phyloP scores from a whole-genome alignment of 495 filamentous ascomycete species.

The Daldinia childiae region DNA sequence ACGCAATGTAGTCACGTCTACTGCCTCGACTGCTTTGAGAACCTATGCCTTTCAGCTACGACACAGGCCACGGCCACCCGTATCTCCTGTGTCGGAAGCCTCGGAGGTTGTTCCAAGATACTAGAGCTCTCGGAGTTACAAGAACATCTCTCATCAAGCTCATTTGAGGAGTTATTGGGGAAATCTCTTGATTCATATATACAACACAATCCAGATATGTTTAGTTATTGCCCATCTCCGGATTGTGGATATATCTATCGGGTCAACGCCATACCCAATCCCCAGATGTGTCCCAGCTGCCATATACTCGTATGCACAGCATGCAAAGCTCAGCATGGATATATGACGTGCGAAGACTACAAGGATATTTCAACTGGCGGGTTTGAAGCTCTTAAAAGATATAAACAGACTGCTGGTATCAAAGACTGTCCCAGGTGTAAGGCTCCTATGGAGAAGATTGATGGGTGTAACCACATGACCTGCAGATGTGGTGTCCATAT shows the following conservation, averaged over 20 bases:
- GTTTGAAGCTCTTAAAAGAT: conserved; percentile 33
- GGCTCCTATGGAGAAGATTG: conserved; percentile 54
- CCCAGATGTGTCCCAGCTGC: conserved; percentile 52
- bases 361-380: conserved; percentile 44
- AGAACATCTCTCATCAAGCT: conserved; percentile 44
- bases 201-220: conserved; percentile 43
- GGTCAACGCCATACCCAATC: conserved; percentile 7
- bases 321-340: conserved; percentile 51
- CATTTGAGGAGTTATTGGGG: conserved; percentile 54
- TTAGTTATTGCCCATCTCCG: conserved; percentile 54
- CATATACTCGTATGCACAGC: conserved; percentile 49
- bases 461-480: conserved; percentile 62
- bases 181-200: conserved; percentile 52
- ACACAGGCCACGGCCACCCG: conserved; percentile 20
- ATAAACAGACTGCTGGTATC: conserved; percentile 47
- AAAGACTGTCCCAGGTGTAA: conserved; percentile 55
- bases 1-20: conserved; percentile 57
- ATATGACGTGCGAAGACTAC: conserved; percentile 52
- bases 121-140: conserved; percentile 51
- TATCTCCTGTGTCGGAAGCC: conserved; percentile 47
- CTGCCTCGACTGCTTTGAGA: conserved; percentile 57
- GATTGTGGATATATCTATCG: conserved; percentile 58
- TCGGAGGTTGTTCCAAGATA: conserved; percentile 37
- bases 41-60: conserved; percentile 45
- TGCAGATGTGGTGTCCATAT: conserved; percentile 60